Evolutionary conservation across 2,329 filamentous ascomycete species (phyloP).

Genomic region (Phaeosphaeriaceae sp.): DNA sequence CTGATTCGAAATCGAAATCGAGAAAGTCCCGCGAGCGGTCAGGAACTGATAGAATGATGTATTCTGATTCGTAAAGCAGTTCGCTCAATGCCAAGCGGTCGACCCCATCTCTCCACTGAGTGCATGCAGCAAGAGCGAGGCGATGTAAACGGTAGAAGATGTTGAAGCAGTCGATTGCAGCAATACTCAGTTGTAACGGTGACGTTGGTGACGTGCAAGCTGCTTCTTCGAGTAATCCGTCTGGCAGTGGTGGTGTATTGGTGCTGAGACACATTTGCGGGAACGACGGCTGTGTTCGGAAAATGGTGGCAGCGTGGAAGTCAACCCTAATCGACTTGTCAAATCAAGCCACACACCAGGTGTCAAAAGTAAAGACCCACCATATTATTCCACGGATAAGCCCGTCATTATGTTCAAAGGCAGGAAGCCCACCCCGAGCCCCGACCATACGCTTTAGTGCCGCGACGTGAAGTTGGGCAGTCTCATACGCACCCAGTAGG

Average conservation of each 20-base stretch:
- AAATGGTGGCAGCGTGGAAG: slow-evolving; percentile 30
- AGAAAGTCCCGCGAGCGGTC: slow-evolving; percentile 26
- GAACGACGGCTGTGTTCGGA: slow-evolving; percentile 25
- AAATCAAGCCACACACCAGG: neutral
- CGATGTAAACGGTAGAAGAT: slow-evolving; percentile 35
- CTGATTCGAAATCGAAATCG: slow-evolving; percentile 15
- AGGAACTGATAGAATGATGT: slow-evolving; percentile 24
- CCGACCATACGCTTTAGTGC: slow-evolving; percentile 32
- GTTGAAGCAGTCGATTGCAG: slow-evolving; percentile 32
- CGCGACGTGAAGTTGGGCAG: slow-evolving; percentile 26
- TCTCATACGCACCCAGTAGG: slow-evolving; percentile 31
- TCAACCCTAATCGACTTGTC: slow-evolving; percentile 25
- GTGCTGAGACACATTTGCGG: slow-evolving; percentile 23
- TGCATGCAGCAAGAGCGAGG: slow-evolving; percentile 26
- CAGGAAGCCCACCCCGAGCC: slow-evolving; percentile 26
- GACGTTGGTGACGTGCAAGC: slow-evolving; percentile 29
- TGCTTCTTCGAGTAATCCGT: slow-evolving; percentile 26
- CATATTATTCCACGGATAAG: slow-evolving; percentile 31
- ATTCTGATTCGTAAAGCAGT: slow-evolving; percentile 30
- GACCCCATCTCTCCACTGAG: slow-evolving; percentile 19
- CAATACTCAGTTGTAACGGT: slow-evolving; percentile 26
- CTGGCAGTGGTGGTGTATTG: slow-evolving; percentile 23
- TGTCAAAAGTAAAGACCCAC: slow-evolving; percentile 9
- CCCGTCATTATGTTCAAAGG: slow-evolving; percentile 33
- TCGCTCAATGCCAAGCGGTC: slow-evolving; percentile 24